Percentiles rank a stretch among this genome's conserved stretches.
Evolutionary conservation across 2,329 filamentous ascomycete genomes (phyloP).

Genomic region (Cercospora sp.): DNA sequence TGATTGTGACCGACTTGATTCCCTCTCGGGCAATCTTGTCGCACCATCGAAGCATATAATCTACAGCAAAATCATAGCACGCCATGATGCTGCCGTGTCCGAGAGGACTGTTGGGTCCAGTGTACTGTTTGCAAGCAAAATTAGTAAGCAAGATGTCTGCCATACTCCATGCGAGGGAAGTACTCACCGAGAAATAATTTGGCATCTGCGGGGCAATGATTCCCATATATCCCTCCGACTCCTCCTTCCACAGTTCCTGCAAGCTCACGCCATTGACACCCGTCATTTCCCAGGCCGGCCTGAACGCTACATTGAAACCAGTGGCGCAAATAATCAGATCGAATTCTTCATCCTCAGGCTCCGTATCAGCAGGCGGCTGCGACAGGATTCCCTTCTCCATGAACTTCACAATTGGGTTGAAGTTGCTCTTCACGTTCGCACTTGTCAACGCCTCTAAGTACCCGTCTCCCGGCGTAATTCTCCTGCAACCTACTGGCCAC

Average conservation of each 20-base stretch:
- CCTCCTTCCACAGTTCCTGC: slow-evolving; percentile 26
- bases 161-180: neutral
- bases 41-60: slow-evolving; percentile 10
- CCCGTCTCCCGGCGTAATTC: slow-evolving; percentile 19
- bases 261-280: slow-evolving; percentile 39
- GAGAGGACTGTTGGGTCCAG: slow-evolving; percentile 20
- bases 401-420: slow-evolving; percentile 16
- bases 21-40: slow-evolving; percentile 20
- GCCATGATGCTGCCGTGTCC: slow-evolving; percentile 16
- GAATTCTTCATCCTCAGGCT: slow-evolving; percentile 33
- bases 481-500: slow-evolving; percentile 20
- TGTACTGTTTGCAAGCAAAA: slow-evolving; percentile 1
- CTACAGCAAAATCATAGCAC: neutral
- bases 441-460: slow-evolving; percentile 20
- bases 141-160: neutral
- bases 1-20: slow-evolving; percentile 46
- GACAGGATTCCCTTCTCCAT: slow-evolving; percentile 16
- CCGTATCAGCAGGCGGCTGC: slow-evolving; percentile 7
- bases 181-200: slow-evolving; percentile 30
- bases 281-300: slow-evolving; percentile 37
- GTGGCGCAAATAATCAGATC: slow-evolving; percentile 51
- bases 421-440: slow-evolving; percentile 19
- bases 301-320: slow-evolving; percentile 42
- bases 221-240: slow-evolving; percentile 29
- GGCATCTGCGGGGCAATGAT: slow-evolving; percentile 31